Conservation (phyloP, 176 grass and related monocot genomes). For the Oryza glaberrima region DNA sequence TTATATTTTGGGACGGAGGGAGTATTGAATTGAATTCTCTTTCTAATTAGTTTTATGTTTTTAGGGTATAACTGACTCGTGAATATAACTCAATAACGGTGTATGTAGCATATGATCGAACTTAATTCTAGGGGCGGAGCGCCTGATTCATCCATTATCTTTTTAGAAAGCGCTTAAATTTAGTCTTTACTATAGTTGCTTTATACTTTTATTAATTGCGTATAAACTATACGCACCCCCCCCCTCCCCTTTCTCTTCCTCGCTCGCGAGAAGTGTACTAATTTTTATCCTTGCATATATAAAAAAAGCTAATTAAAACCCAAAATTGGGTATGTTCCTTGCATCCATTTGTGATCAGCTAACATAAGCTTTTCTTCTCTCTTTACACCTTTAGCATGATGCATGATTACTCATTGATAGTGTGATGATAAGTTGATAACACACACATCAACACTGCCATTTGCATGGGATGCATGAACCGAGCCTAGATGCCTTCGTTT, state of each 20-base stretch:
- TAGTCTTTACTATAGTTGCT: too few species aligned
- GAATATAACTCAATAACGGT: too few species aligned
- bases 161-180: too few species aligned
- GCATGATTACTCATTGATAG: constrained; percentile 30
- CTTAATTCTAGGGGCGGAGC: too few species aligned
- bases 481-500: constrained; percentile 22
- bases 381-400: constrained; percentile 38
- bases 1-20: too few species aligned
- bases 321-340: background rate
- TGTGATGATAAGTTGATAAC: background rate
- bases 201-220: too few species aligned
- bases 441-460: background rate
- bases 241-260: too few species aligned
- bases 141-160: too few species aligned
- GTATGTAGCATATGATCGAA: background rate
- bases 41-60: too few species aligned
- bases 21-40: too few species aligned
- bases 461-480: constrained; percentile 44
- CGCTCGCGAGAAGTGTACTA: background rate
- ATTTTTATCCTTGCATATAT: background rate
- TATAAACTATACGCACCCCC: too few species aligned
- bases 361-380: background rate
- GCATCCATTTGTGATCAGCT: constrained; percentile 11
- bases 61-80: too few species aligned
- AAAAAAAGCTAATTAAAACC: background rate